A percentile compares a stretch with the other conserved stretches of the same genome.
Conservation (phyloP, 2,329 filamentous ascomycete genomes). For the Phaeosphaeriaceae sp. region DNA sequence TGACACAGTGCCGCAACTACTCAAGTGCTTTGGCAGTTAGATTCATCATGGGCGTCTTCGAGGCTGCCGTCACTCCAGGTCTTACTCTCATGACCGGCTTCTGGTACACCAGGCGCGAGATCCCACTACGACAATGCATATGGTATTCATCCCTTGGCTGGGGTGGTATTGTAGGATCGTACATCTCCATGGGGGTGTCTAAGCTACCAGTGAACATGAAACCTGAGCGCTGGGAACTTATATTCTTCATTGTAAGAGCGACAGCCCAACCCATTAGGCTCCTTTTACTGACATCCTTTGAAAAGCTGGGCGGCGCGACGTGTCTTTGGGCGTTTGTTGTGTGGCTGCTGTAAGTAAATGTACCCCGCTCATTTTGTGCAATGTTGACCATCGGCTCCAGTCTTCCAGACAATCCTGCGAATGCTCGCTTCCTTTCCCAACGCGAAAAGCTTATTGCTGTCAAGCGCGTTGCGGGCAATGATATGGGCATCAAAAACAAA, state of each 20-base stretch:
- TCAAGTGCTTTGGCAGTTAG: not conserved
- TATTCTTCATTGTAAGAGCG: constrained; percentile 60
- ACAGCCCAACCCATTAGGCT: not conserved
- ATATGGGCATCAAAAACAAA: constrained; percentile 58
- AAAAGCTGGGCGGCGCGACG: constrained; percentile 43
- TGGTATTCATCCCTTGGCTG: constrained; percentile 56
- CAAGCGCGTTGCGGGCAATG: constrained; percentile 51
- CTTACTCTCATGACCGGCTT: constrained; percentile 47
- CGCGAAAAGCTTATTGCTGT: constrained; percentile 29
- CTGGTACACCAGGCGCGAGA: constrained; percentile 47
- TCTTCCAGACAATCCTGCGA: constrained; percentile 56
- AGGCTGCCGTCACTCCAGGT: constrained; percentile 44
- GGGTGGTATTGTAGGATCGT: constrained; percentile 62
- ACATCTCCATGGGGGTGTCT: constrained; percentile 61
- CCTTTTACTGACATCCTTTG: not conserved
- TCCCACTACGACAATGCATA: constrained; percentile 43
- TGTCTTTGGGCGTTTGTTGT: constrained; percentile 45
- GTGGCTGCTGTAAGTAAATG: constrained; percentile 48
- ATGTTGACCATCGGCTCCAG: not conserved
- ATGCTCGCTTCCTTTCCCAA: constrained; percentile 22
- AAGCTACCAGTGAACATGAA: constrained; percentile 57
- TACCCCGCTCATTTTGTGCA: not conserved
- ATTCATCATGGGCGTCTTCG: constrained; percentile 44
- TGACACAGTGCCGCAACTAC: constrained; percentile 31
- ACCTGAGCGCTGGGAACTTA: constrained; percentile 47